A percentile compares a stretch with the other conserved stretches of the same genome.
Evolutionary conservation across 140 eudicot species (phyloP).

Genomic region (Anethum foeniculum): DNA sequence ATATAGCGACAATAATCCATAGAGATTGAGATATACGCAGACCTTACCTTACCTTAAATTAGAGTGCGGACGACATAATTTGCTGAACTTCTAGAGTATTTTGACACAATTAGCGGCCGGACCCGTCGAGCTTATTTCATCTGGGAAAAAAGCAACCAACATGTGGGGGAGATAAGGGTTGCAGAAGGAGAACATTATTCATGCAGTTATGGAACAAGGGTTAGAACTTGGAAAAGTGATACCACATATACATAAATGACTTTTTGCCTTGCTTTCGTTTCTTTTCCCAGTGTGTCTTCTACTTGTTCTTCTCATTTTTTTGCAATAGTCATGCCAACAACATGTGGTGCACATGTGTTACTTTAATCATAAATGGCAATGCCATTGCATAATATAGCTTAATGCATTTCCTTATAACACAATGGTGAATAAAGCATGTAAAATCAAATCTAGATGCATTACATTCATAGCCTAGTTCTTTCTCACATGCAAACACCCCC

Average conservation of each 20-base stretch:
- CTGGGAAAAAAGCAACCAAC: neutral
- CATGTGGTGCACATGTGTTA: constrained; percentile 8
- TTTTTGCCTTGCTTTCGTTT: constrained; percentile 3
- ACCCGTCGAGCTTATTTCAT: neutral
- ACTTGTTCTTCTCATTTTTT: neutral
- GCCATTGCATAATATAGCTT: constrained; percentile 1
- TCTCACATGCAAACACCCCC: neutral
- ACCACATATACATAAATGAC: neutral
- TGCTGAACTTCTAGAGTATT: neutral
- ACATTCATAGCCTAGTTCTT: neutral
- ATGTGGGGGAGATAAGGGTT: neutral
- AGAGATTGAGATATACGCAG: neutral
- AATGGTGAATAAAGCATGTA: constrained; percentile 5
- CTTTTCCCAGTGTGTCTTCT: neutral
- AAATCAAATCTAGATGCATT: constrained; percentile 12
- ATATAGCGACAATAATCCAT: neutral
- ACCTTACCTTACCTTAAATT: neutral
- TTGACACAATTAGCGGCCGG: neutral
- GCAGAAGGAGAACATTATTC: constrained; percentile 2
- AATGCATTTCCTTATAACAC: constrained; percentile 7
- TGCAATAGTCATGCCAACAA: neutral
- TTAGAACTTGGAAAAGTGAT: neutral
- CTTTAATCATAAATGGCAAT: constrained; percentile 8
- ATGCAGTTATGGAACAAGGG: constrained; percentile 6
- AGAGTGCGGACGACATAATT: neutral